Evolutionary conservation across 164 flowering plant genomes (phyloP).

Genomic region (Cinnamomum micranthum): DNA sequence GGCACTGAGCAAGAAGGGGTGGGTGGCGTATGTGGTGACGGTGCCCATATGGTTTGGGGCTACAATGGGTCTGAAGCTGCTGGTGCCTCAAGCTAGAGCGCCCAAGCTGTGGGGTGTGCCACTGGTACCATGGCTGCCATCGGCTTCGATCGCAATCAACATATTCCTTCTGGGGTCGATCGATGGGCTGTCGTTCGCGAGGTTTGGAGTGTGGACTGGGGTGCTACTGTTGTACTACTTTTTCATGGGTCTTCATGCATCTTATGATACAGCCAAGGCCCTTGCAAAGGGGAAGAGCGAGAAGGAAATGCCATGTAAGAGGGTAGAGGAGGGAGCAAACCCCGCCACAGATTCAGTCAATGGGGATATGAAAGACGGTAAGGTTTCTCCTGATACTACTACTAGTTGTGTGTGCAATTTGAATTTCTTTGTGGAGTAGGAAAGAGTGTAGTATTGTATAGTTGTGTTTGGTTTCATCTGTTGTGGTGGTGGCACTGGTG

Average conservation of each 20-base stretch:
- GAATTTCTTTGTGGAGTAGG: too few relatives aligned
- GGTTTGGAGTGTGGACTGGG: conserved; percentile 48
- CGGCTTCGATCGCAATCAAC: conserved; percentile 43
- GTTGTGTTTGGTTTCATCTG: too few relatives aligned
- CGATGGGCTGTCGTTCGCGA: conserved; percentile 37
- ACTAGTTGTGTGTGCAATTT: too few relatives aligned
- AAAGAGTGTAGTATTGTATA: too few relatives aligned
- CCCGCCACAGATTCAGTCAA: too few relatives aligned
- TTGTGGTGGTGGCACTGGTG: too few relatives aligned
- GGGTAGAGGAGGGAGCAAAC: background rate
- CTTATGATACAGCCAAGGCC: conserved; percentile 49
- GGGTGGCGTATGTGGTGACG: conserved; percentile 36
- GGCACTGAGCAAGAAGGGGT: conserved; percentile 31
- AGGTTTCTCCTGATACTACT: background rate
- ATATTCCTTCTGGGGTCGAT: conserved; percentile 59
- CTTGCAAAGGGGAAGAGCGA: conserved; percentile 18
- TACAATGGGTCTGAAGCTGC: conserved; percentile 31
- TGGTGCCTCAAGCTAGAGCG: conserved; percentile 36
- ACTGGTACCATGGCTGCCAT: conserved; percentile 60
- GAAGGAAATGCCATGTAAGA: too few relatives aligned
- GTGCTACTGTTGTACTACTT: conserved; percentile 45
- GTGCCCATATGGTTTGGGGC: conserved; percentile 40
- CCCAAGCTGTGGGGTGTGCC: conserved; percentile 69
- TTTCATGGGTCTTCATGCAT: conserved; percentile 53
- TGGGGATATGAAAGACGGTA: background rate